Evolutionary conservation across 441 rosid species (phyloP).

Genomic region (Mallotus repandus): DNA sequence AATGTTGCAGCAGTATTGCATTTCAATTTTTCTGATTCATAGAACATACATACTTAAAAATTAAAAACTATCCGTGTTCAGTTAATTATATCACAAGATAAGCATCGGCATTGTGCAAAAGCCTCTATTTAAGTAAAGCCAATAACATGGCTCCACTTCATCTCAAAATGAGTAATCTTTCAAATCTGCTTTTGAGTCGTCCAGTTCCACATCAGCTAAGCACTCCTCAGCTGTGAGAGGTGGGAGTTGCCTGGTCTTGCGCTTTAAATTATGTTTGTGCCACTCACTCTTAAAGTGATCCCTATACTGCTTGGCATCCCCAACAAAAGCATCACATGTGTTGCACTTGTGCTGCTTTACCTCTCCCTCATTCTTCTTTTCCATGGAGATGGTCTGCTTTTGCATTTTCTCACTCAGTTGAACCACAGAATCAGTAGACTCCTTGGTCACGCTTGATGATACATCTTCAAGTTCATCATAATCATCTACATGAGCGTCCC

Average conservation of each 20-base stretch:
- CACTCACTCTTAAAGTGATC: slow-evolving; percentile 90
- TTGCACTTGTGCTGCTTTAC: slow-evolving; percentile 74
- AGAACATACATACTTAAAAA: neutral
- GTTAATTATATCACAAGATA: neutral
- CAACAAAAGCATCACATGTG: slow-evolving; percentile 73
- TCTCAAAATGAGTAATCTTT: slow-evolving; percentile 87
- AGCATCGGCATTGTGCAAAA: neutral
- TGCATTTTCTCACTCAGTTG: slow-evolving; percentile 61
- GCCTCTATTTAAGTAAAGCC: neutral
- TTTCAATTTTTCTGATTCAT: neutral
- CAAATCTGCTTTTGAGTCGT: slow-evolving; percentile 62
- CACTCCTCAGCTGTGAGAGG: slow-evolving; percentile 82
- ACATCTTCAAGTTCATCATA: slow-evolving; percentile 70
- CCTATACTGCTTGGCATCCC: slow-evolving; percentile 77
- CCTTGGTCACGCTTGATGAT: slow-evolving; percentile 32
- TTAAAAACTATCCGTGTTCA: neutral
- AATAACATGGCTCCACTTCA: neutral
- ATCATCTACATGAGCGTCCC: slow-evolving; percentile 82
- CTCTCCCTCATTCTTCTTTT: slow-evolving; percentile 39
- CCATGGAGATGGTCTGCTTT: slow-evolving; percentile 50
- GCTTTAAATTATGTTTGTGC: slow-evolving; percentile 93
- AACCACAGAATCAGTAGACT: slow-evolving; percentile 36
- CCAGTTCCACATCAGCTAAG: slow-evolving; percentile 62
- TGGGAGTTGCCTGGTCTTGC: slow-evolving; percentile 75
- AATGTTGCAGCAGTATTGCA: neutral